Evolutionary conservation across 257 asterid genomes (phyloP).

Genomic region (Solanum clarkiae): DNA sequence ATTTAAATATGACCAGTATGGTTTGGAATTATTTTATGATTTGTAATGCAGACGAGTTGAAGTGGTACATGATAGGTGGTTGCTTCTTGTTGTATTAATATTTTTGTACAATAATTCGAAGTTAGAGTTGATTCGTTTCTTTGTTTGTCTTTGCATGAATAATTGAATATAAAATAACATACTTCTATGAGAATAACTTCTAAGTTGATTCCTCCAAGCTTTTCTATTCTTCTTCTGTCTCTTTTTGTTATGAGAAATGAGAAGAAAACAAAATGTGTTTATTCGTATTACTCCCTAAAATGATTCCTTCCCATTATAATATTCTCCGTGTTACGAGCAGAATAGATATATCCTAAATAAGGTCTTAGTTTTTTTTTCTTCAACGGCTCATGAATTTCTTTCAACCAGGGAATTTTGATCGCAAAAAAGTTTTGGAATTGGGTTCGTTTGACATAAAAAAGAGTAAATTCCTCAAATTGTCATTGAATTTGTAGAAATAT

Average conservation of each 20-base stretch:
- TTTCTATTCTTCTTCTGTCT: neutral
- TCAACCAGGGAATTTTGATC: too few species aligned
- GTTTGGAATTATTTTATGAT: too few species aligned
- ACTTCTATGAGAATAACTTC: neutral
- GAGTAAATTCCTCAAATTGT: too few species aligned
- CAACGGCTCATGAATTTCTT: too few species aligned
- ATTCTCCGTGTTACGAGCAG: neutral
- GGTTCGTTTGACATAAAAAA: too few species aligned
- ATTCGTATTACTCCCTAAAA: neutral
- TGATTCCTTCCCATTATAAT: neutral
- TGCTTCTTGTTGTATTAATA: too few species aligned
- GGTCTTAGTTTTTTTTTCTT: neutral
- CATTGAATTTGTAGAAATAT: too few species aligned
- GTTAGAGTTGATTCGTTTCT: neutral
- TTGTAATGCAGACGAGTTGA: too few species aligned
- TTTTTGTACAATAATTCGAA: neutral
- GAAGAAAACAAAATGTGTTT: neutral
- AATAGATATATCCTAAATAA: neutral
- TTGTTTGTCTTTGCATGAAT: neutral
- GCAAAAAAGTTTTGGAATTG: too few species aligned
- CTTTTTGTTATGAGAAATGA: neutral
- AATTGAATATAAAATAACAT: neutral
- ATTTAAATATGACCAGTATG: too few species aligned
- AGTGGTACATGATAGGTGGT: too few species aligned
- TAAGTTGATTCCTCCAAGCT: neutral